phyloP scores from a whole-genome alignment of 345 rosid species.

The Trapa bicornis region DNA sequence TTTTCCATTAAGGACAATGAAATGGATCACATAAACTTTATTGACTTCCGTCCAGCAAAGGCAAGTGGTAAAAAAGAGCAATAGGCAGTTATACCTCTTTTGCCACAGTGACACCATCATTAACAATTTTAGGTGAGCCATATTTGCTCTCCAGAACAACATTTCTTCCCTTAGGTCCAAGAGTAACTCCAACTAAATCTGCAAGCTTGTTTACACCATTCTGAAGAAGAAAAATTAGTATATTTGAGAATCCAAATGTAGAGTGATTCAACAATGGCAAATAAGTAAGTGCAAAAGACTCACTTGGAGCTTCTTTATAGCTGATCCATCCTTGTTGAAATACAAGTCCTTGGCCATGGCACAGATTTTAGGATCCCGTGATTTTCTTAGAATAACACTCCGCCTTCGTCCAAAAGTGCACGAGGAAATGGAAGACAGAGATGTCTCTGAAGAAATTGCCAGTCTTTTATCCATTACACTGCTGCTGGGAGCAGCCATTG shows the following conservation, averaged over 20 bases:
- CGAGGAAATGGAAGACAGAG: slow-evolving; percentile 56
- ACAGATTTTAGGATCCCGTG: slow-evolving; percentile 38
- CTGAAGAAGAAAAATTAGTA: slow-evolving; percentile 21
- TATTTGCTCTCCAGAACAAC: slow-evolving; percentile 98
- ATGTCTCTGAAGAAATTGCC: slow-evolving; percentile 40
- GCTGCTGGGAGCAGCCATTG: slow-evolving; percentile 51
- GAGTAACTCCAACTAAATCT: slow-evolving; percentile 91
- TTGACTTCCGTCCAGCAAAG: background rate
- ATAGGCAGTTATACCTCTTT: slow-evolving; percentile 47
- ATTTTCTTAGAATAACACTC: slow-evolving; percentile 31
- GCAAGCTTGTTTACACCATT: slow-evolving; percentile 98
- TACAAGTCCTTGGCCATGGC: slow-evolving; percentile 85
- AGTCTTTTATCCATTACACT: slow-evolving; percentile 44
- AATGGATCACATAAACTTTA: background rate
- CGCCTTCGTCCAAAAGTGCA: slow-evolving; percentile 44
- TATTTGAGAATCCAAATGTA: background rate
- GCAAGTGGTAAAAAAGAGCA: background rate
- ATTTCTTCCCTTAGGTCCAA: slow-evolving; percentile 92
- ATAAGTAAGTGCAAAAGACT: slow-evolving; percentile 8
- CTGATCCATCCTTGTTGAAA: slow-evolving; percentile 89
- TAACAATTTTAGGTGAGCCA: slow-evolving; percentile 94
- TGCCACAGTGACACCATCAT: slow-evolving; percentile 96
- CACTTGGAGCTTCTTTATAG: slow-evolving; percentile 84
- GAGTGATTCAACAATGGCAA: background rate
- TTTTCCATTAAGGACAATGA: background rate